Base-by-base conservation (phyloP, 2,329 filamentous ascomycete species). In the Diaporthe citrichinensis region DNA sequence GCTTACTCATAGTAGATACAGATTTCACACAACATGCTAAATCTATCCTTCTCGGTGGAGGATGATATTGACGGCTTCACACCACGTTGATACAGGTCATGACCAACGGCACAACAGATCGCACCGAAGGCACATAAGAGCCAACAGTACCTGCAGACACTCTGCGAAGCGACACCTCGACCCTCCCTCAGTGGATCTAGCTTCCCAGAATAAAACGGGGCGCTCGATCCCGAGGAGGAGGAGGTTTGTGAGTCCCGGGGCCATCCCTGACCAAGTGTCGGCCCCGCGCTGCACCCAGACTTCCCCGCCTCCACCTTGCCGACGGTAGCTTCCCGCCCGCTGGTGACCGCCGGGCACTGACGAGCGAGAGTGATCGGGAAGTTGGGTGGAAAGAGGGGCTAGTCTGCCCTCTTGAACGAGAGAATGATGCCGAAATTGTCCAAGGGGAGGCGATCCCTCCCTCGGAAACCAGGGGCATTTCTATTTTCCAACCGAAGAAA, bases 231-330 rank as follows among this genome's bases (percentile, higher is more conserved):
- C 62, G 44, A 51, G 31, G 31, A 68, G 62, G 46, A 53, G 46
- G 62, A 14, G 28, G 8, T 2, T n/a, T 23, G 12, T 46, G 44
- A n/a, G 6, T 68, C 31, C 44, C 9, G 20, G 44, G 65, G 20
- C 23, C 31, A 39, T 36, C 62, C 62, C 44, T 51, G 62, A 39
- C 65, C n/a, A 14, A 10, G 65, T 23, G 15, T 68, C 65, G 65
- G 65, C 65, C 65, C 65, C 65, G 65, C 65, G 65, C 65, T 28
- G 34, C 28, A 14, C 61, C 41, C 17, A 25, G 46, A n/a, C 46
- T 53, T 68, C 65, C 65, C 65, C 65, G 65, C 65, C 65, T 68
- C 65, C 65, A 68, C 65, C 46, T 34, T 68, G 8, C 65, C 65
- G 62, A 51, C 3, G 61, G 44, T 25, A 10, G 44, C 2, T 20